Evolutionary conservation across 139 green algal species (phyloP).

Genomic region (Pycnococcus provasolii): DNA sequence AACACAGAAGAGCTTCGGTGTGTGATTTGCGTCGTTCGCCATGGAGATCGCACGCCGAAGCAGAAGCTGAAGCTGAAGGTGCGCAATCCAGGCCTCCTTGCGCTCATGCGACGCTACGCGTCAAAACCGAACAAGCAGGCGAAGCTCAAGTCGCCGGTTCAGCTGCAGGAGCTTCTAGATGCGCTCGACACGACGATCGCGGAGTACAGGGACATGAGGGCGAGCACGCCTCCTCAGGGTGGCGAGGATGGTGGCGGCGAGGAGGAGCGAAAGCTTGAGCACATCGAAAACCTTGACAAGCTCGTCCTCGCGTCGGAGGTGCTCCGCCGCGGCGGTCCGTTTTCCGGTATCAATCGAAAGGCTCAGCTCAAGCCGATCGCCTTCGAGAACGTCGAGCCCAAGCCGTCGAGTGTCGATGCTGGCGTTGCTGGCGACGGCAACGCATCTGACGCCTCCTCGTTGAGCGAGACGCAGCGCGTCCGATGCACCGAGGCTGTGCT

Average conservation of each 20-base stretch:
- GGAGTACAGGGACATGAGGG: too few species aligned
- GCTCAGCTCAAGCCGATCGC: conserved; percentile 85
- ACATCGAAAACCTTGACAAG: background rate
- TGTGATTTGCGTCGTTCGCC: conserved; percentile 83
- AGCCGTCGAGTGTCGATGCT: too few species aligned
- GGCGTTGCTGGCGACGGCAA: too few species aligned
- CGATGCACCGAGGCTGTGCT: conserved; percentile 37
- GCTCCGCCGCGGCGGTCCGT: conserved; percentile 68
- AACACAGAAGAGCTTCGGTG: conserved; percentile 72
- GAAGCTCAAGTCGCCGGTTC: conserved; percentile 91
- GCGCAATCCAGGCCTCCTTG: conserved; percentile 60
- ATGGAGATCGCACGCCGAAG: conserved; percentile 94
- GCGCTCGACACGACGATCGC: conserved; percentile 23
- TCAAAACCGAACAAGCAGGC: conserved; percentile 43
- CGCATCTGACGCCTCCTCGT: background rate
- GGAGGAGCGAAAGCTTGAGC: too few species aligned
- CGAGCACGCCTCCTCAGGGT: too few species aligned
- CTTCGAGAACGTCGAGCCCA: conserved; percentile 35
- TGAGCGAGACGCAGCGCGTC: conserved; percentile 21
- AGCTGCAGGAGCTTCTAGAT: conserved; percentile 94
- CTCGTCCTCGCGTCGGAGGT: conserved; percentile 21
- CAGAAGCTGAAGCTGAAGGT: conserved; percentile 95
- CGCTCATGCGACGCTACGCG: conserved; percentile 50
- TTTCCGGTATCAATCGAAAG: conserved; percentile 95
- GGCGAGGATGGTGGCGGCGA: too few species aligned